Evolutionary conservation across 1,284 basidiomycete species (phyloP), one percentile per base, ranked within the genome.

Genomic region (Agaricales sp.): DNA sequence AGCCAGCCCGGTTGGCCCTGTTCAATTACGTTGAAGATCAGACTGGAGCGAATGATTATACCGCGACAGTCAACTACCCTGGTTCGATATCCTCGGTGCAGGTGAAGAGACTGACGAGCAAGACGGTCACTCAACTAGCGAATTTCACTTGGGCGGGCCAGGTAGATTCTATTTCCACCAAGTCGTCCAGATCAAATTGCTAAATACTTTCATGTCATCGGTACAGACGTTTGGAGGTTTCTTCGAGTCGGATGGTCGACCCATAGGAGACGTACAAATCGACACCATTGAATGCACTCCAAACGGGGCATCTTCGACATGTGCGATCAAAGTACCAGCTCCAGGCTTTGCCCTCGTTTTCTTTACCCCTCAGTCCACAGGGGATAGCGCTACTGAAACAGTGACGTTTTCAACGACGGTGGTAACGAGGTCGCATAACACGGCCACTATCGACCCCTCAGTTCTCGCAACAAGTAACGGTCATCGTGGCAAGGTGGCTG

Each of bases 111-210:
- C 68, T 84, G 30, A 54, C 61, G 2, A 74, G 81, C 11, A 57
- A 63, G 0, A 74, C 69, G 0, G 78, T 87, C 2, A 66, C 75
- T 2, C 74, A 78, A 53, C 86, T 84, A 58, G 70, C 69, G 53
- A 82, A 86, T 61, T 78, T 87, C 56, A 84, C 80, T 1, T 91
- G 87, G 86, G 79, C 75, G 23, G 73, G 74, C 1, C 80, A 78
- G 64, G 74, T 71, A 50, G 20, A 39, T 38, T 39, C 16, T 41
- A 14, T 43, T 24, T 43, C 23, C 19, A 48, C 37, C 12, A 12
- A 35, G 47, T 41, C 47, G 11, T n/a, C 48, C 21, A 46, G 25
- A 67, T 30, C 41, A n/a, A n/a, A n/a, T 43, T 11, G 41, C 20
- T 43, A 43, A 43, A 4, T 44, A 13, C 43, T 38, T 16, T 22